Conservation (phyloP, 768 basidiomycete species). For the Dentipellis fragilis region DNA sequence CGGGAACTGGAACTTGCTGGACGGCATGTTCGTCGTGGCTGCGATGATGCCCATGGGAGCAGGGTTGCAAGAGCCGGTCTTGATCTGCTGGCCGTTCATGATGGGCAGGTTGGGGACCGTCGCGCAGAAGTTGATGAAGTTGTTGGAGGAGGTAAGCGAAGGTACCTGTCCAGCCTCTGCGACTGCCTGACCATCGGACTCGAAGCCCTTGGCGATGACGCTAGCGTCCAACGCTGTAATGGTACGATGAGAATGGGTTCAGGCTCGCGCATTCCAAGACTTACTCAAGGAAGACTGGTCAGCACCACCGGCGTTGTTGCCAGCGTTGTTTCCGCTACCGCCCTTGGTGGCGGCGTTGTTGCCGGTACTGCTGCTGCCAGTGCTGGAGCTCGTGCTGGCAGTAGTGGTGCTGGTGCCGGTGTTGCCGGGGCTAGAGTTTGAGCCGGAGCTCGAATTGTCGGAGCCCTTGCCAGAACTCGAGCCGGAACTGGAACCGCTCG, state of each 20-base stretch:
- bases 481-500: background rate
- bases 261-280: background rate
- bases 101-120: slow-evolving; percentile 37
- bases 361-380: background rate
- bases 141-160: slow-evolving; percentile 55
- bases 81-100: slow-evolving; percentile 49
- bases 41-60: slow-evolving; percentile 53
- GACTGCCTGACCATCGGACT: slow-evolving; percentile 34
- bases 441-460: background rate
- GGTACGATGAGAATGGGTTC: background rate
- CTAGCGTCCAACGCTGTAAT: slow-evolving; percentile 28
- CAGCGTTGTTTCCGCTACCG: slow-evolving; percentile 21
- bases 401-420: background rate
- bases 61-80: slow-evolving; percentile 47
- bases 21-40: slow-evolving; percentile 38
- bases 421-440: background rate
- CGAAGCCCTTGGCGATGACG: slow-evolving; percentile 46
- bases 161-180: slow-evolving; percentile 37
- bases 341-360: slow-evolving; percentile 26
- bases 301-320: background rate
- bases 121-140: slow-evolving; percentile 64
- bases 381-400: background rate
- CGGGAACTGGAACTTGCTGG: slow-evolving; percentile 41
- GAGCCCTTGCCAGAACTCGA: background rate
- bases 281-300: slow-evolving; percentile 26